A percentile compares a stretch with the other conserved stretches of the same genome.
Conservation (phyloP, 208 protist genomes). For the Wallacemonas sp. region DNA sequence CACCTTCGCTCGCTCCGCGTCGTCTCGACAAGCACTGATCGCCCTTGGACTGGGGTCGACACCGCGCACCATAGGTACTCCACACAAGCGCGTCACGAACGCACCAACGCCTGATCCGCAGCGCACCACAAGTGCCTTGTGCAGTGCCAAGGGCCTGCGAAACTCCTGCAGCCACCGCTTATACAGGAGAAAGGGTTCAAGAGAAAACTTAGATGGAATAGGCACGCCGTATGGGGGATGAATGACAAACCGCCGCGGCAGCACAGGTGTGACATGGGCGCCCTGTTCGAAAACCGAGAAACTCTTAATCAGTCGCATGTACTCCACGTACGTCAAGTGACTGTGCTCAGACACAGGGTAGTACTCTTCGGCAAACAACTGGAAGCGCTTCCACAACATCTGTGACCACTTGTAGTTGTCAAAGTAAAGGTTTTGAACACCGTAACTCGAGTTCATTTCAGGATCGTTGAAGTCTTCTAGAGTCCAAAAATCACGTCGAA, state of each 20-base stretch:
- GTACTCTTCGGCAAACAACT: slow-evolving; percentile 83
- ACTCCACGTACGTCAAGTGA: slow-evolving; percentile 76
- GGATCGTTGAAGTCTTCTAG: slow-evolving; percentile 88
- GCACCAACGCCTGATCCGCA: slow-evolving; percentile 48
- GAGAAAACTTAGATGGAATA: slow-evolving; percentile 41
- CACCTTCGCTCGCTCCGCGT: slow-evolving; percentile 41
- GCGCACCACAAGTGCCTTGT: slow-evolving; percentile 67
- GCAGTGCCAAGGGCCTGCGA: slow-evolving; percentile 49
- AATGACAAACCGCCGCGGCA: slow-evolving; percentile 44
- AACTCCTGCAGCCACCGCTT: slow-evolving; percentile 77
- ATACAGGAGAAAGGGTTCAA: slow-evolving; percentile 72
- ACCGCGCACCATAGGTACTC: slow-evolving; percentile 81
- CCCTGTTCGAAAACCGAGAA: slow-evolving; percentile 85
- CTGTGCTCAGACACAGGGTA: slow-evolving; percentile 80
- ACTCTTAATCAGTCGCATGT: slow-evolving; percentile 71
- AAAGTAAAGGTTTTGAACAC: slow-evolving; percentile 88
- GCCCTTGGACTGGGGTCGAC: slow-evolving; percentile 68
- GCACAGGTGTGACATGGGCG: slow-evolving; percentile 30
- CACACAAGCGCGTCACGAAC: slow-evolving; percentile 44
- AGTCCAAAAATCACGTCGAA: slow-evolving; percentile 84
- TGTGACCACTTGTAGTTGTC: slow-evolving; percentile 92
- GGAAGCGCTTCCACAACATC: slow-evolving; percentile 84
- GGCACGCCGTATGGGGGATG: slow-evolving; percentile 75
- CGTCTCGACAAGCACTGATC: slow-evolving; percentile 44
- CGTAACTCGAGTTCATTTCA: slow-evolving; percentile 85